Conservation (phyloP, 2,329 filamentous ascomycete species). For the Pseudogymnoascus sp. region DNA sequence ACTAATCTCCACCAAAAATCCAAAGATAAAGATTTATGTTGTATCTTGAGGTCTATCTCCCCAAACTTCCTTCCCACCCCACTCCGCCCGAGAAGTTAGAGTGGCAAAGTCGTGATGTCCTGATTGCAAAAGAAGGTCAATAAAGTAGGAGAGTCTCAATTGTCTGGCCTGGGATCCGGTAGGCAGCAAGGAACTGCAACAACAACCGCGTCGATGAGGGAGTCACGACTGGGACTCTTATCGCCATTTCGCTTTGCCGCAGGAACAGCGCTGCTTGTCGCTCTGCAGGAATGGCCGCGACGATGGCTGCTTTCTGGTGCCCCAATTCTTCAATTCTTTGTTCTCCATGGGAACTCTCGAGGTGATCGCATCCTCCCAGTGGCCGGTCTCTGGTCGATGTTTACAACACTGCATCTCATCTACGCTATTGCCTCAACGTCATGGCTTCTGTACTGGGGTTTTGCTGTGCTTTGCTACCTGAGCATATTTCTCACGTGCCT, state of each 20-base stretch:
- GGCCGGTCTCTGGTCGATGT: constrained; percentile 38
- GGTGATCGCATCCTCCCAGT: constrained; percentile 34
- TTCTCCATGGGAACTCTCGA: constrained; percentile 28
- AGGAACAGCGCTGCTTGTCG: constrained; percentile 12
- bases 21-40: not conserved
- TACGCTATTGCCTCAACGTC: constrained; percentile 42
- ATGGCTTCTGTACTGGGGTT: constrained; percentile 41
- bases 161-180: not conserved
- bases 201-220: not conserved
- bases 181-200: not conserved
- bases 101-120: not conserved
- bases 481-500: constrained; percentile 35
- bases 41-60: not conserved
- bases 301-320: constrained; percentile 36
- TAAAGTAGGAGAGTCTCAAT: not conserved
- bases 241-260: constrained; percentile 6
- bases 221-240: not conserved
- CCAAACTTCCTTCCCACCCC: not conserved
- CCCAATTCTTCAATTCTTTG: constrained; percentile 29
- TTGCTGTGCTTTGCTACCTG: constrained; percentile 34
- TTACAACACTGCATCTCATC: constrained; percentile 37
- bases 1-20: not conserved
- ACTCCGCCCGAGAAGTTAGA: too few relatives aligned
- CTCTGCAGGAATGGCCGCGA: constrained; percentile 24
- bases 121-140: not conserved